phyloP scores from a whole-genome alignment of 106 monocot genomes.

The Cymbidium sinense region DNA sequence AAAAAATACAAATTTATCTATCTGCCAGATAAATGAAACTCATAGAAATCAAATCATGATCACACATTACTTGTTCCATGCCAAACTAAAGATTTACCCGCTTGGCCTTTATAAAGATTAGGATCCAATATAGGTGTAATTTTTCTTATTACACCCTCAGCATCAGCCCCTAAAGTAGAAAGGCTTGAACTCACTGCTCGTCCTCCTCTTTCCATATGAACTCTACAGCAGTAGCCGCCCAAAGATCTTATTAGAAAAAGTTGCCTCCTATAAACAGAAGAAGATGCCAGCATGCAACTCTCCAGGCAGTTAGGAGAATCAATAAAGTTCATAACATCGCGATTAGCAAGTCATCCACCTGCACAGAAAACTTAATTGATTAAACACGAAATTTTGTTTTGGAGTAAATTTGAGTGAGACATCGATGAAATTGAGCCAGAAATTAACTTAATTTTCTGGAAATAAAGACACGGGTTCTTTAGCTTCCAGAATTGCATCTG shows the following conservation, averaged over 20 bases:
- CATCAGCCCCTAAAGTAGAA: constrained; percentile 35
- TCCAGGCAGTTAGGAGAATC: constrained; percentile 18
- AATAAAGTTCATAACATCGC: constrained; percentile 26
- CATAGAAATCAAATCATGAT: background rate
- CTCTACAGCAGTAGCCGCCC: constrained; percentile 13
- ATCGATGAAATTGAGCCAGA: background rate
- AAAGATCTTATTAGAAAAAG: constrained; percentile 57
- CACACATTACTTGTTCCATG: background rate
- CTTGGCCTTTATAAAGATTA: constrained; percentile 74
- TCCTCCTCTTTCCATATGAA: constrained; percentile 10
- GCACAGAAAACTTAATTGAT: background rate
- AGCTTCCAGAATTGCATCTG: too few relatives aligned
- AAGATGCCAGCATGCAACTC: constrained; percentile 25
- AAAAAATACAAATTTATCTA: background rate
- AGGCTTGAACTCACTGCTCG: background rate
- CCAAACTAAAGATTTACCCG: constrained; percentile 24
- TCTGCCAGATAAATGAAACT: background rate
- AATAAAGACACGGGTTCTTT: too few relatives aligned
- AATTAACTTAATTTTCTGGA: background rate
- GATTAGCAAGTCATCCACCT: constrained; percentile 7
- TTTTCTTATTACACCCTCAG: constrained; percentile 39
- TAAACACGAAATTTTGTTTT: background rate
- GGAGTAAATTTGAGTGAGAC: background rate
- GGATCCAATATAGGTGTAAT: constrained; percentile 62
- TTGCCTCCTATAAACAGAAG: constrained; percentile 60